Base-by-base conservation (phyloP, 192 early-diverging fungal genomes). In the Coemansia pectinata region DNA sequence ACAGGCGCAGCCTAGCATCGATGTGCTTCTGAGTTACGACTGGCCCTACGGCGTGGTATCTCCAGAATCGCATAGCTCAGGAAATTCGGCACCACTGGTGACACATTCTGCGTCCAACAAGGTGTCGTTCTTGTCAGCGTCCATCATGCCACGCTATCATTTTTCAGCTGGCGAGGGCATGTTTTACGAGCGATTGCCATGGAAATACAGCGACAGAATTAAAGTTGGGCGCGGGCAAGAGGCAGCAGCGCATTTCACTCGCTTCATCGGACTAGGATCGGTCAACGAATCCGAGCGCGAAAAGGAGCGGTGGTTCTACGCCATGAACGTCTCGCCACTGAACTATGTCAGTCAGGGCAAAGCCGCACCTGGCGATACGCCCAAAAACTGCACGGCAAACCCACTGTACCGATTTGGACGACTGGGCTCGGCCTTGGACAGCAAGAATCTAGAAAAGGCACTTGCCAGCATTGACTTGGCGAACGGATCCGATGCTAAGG, bases 271-370 rank as follows among this genome's bases (percentile, higher is more conserved):
- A 4, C 71, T 98, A 23, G 92, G 86, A 1, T 74, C 87, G 6
- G 92, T 90, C 44, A 87, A 86, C 31, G 87, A 86, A 50, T 69
- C 84, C 15, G 76, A 50, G 29, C 62, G 70, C 55, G 74, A 83
- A 29, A 95, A 94, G 78, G 87, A 91, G 65, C 69, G 88, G 76
- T 98, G 96, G 96, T 94, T 94, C 70, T 98, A 96, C 73, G 96
- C 95, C 1, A 91, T 95, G 83, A 95, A 95, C 52, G 73, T 94
- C 21, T 85, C 76, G 1, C 94, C 96, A 12, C 68, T 94, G 53
- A 66, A 87, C 7, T 57, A 59, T 3, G 71, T 77, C 12, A 83
- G 84, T 60, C 57, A 52, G 65, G 75, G 76, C 15, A 53, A 27
- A 4, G 25, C 74, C 29, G 25, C 70, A 15, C 64, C 83, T 12